Percentiles rank a stretch among this genome's conserved stretches.
Evolutionary conservation across 2,329 filamentous ascomycete species (phyloP).

Genomic region (Curvularia spicifera): DNA sequence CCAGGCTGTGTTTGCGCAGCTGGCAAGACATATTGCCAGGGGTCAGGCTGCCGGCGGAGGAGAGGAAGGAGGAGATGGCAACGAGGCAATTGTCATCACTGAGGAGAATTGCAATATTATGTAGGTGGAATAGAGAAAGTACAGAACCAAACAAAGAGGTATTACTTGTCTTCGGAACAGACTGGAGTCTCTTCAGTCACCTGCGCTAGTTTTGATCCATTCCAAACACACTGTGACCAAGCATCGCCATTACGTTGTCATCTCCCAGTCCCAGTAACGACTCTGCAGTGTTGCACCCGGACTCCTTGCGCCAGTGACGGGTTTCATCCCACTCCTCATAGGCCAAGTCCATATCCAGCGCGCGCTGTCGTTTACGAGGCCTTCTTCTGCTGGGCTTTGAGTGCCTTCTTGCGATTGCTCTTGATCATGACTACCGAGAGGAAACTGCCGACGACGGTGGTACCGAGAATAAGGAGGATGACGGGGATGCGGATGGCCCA

Average conservation of each 20-base stretch:
- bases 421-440: constrained; percentile 97
- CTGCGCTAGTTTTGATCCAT: not conserved
- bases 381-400: constrained; percentile 95
- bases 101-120: constrained; percentile 44
- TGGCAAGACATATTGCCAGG: constrained; percentile 43
- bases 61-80: constrained; percentile 32
- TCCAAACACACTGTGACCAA: not conserved
- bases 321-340: constrained; percentile 5
- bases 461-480: constrained; percentile 89
- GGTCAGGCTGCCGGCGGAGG: constrained; percentile 28
- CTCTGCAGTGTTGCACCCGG: not conserved
- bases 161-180: not conserved
- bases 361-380: constrained; percentile 50
- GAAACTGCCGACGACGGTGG: constrained; percentile 94
- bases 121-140: constrained; percentile 16
- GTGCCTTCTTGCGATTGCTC: constrained; percentile 96
- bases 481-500: constrained; percentile 99
- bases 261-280: not conserved
- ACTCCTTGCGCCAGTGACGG: not conserved
- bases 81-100: constrained; percentile 34
- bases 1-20: constrained; percentile 46
- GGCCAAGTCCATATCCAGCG: not conserved
- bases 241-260: not conserved
- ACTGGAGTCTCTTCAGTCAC: not conserved
- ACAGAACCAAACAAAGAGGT: not conserved